Base-by-base conservation (phyloP, 805 yeast species). In the Gaillardinia entomophila region DNA sequence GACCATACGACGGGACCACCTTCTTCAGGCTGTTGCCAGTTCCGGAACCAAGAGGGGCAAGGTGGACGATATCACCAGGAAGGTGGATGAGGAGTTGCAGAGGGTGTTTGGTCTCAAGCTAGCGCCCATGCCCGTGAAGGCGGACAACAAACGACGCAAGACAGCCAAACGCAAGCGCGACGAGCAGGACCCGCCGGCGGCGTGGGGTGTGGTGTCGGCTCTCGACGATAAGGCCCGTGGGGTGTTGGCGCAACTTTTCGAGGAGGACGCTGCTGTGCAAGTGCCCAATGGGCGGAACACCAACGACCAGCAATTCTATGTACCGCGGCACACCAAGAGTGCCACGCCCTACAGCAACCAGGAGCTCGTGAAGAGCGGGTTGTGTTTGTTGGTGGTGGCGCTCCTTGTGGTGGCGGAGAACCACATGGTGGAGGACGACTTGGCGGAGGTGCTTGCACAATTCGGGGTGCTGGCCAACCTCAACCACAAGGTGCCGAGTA, bases 351-450 rank as follows among this genome's bases (percentile, higher is more conserved):
- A 41, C 16, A 48, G 49, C 14, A 53, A 55, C 34, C 26, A 28
- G 6, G 66, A 58, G 23, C 38, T 59, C 25, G 46, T 58, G 10
- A 49, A 53, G 32, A 42, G 46, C 2, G 70, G 72, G 7, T 24
- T 66, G 2, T 39, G 53, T 23, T 31, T 57, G 20, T 34, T 61
- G 23, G 41, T 63, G 4, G 28, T 64, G 4, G 33, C 60, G 8
- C 25, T 61, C 6, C 34, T 65, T 5, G 46, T 66, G 0, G 38
- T 63, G 12, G 41, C 53, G 24, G 63, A 57, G 17, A 62, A 63
- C 37, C 52, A 57, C 33, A 31, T 60, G 10, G 36, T 47, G 3
- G 66, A 61, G 35, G 20, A 26, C 3, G 54, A 50, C 16, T 43
- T 66, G 12, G 18, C 51, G 1, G 39, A 38, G 10, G 29, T 34